phyloP scores from a whole-genome alignment of 2,329 filamentous ascomycete species.

The Clarireedia monteithiana region DNA sequence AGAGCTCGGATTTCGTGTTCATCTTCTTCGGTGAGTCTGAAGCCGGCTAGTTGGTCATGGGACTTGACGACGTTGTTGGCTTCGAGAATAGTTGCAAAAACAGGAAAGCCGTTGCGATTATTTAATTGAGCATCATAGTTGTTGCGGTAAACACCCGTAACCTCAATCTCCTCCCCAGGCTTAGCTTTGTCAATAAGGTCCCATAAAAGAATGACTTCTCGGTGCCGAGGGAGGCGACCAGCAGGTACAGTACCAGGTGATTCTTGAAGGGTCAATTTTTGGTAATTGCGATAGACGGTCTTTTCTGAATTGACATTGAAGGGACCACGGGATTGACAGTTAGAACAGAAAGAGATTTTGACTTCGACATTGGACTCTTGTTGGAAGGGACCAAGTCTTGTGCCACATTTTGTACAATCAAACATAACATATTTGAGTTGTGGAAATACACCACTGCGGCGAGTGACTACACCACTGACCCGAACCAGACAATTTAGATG shows the following conservation, averaged over 20 bases:
- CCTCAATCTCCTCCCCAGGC: constrained; percentile 94
- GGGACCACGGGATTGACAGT: constrained; percentile 88
- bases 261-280: constrained; percentile 94
- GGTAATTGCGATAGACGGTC: constrained; percentile 97
- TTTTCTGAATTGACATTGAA: constrained; percentile 96
- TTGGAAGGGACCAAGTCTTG: constrained; percentile 90
- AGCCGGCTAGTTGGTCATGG: constrained; percentile 94
- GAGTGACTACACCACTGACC: constrained; percentile 90
- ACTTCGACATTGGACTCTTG: constrained; percentile 96
- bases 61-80: constrained; percentile 96
- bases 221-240: constrained; percentile 83
- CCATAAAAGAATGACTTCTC: constrained; percentile 93
- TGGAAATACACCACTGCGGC: constrained; percentile 90
- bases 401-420: constrained; percentile 87
- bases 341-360: constrained; percentile 92
- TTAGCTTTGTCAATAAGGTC: constrained; percentile 96
- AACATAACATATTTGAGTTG: constrained; percentile 99
- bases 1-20: constrained; percentile 83
- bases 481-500: constrained; percentile 94
- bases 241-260: constrained; percentile 95
- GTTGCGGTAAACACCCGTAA: constrained; percentile 95
- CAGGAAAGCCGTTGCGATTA: constrained; percentile 97
- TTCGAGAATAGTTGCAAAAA: constrained; percentile 95
- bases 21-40: constrained; percentile 90
- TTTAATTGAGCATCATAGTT: constrained; percentile 97